Percentiles rank a stretch among this genome's conserved stretches.
These are phyloP conservation scores for Hypoxylon cercidicola DNA, from an alignment of 495 filamentous ascomycete genomes.

Conservation along the genomic window DNA sequence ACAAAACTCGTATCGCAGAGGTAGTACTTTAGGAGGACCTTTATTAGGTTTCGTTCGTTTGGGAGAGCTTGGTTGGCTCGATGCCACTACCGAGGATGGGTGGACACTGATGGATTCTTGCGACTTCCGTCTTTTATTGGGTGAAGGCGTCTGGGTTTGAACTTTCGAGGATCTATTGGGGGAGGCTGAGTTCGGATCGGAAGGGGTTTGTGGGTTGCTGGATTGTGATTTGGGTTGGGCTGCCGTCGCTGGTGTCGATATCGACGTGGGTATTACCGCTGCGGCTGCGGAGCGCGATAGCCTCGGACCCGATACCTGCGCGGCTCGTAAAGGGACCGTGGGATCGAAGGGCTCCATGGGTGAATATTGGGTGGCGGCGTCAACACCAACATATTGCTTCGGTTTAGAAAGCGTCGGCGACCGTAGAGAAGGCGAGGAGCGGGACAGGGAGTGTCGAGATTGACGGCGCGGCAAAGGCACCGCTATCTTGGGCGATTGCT, in stretches of 20 bases:
- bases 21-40: slow-evolving; percentile 71
- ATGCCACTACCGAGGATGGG: slow-evolving; percentile 55
- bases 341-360: slow-evolving; percentile 61
- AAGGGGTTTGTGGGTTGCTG: slow-evolving; percentile 41
- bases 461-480: slow-evolving; percentile 57
- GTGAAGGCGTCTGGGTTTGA: slow-evolving; percentile 49
- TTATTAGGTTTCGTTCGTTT: slow-evolving; percentile 60
- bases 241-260: slow-evolving; percentile 39
- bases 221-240: slow-evolving; percentile 45
- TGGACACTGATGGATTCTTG: slow-evolving; percentile 64
- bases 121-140: slow-evolving; percentile 57
- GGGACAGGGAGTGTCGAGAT: slow-evolving; percentile 51
- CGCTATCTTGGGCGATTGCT: slow-evolving; percentile 57
- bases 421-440: slow-evolving; percentile 49
- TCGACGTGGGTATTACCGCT: slow-evolving; percentile 10
- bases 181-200: slow-evolving; percentile 41
- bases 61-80: slow-evolving; percentile 41
- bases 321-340: slow-evolving; percentile 45
- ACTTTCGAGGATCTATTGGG: slow-evolving; percentile 50
- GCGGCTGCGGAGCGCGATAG: slow-evolving; percentile 40
- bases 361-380: slow-evolving; percentile 68
- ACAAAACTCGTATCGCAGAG: slow-evolving; percentile 79
- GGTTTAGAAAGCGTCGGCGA: slow-evolving; percentile 50
- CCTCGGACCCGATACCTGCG: slow-evolving; percentile 45
- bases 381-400: slow-evolving; percentile 60